Percentiles rank a stretch among this genome's conserved stretches.
Conservation (phyloP, 2,329 filamentous ascomycete genomes). For the Camillea tinctor region DNA sequence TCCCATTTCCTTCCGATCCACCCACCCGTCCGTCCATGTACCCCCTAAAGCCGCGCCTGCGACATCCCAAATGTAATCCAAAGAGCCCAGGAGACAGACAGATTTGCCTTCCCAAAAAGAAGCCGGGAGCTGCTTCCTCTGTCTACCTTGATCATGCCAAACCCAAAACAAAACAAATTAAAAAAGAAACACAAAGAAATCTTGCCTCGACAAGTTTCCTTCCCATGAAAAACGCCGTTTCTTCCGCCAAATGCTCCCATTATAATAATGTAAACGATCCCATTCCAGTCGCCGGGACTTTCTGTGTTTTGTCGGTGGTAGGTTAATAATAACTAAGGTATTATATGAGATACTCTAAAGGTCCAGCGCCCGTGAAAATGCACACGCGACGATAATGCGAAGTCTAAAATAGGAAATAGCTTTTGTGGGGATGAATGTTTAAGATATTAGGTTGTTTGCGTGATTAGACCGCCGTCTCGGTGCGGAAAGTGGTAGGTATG, state of each 20-base stretch:
- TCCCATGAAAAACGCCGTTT: slow-evolving; percentile 12
- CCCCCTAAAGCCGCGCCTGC: background rate
- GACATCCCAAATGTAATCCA: background rate
- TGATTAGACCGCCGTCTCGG: slow-evolving; percentile 16
- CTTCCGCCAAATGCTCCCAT: slow-evolving; percentile 16
- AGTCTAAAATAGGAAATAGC: slow-evolving; percentile 17
- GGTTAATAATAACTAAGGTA: slow-evolving; percentile 17
- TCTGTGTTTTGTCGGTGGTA: slow-evolving; percentile 5
- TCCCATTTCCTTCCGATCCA: background rate
- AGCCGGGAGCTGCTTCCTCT: background rate
- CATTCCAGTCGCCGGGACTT: slow-evolving; percentile 9
- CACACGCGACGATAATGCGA: slow-evolving; percentile 5
- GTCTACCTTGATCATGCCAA: background rate
- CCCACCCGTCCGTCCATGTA: background rate
- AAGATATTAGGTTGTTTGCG: slow-evolving; percentile 10
- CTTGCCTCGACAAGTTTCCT: background rate
- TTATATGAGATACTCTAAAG: slow-evolving; percentile 25
- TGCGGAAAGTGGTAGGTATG: slow-evolving; percentile 33
- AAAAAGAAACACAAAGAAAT: background rate
- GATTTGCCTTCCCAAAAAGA: background rate
- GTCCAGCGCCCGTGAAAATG: slow-evolving; percentile 8
- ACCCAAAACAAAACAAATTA: background rate
- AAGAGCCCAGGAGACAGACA: background rate
- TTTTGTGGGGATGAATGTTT: slow-evolving; percentile 12
- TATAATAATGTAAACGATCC: slow-evolving; percentile 10